Evolutionary conservation across 495 filamentous ascomycete species (phyloP).

Genomic region (Penicillium crystallinum): DNA sequence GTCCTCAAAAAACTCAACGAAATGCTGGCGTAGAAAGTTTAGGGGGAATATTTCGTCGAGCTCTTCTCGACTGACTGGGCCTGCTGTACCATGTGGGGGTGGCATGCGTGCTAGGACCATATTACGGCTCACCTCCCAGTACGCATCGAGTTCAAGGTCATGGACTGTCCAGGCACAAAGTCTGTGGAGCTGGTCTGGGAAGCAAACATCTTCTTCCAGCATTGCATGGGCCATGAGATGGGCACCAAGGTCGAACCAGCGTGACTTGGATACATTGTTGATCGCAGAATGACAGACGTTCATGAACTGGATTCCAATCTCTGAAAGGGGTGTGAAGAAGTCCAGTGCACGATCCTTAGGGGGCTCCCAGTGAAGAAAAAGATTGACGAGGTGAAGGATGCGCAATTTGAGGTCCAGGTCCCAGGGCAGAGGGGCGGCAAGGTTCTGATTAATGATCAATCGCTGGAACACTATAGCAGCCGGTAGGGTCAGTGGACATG

Average conservation of each 20-base stretch:
- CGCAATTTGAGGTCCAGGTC: conserved; percentile 29
- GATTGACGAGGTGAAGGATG: conserved; percentile 16
- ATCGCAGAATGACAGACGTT: conserved; percentile 37
- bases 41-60: conserved; percentile 7
- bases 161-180: conserved; percentile 26
- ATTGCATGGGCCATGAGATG: conserved; percentile 48
- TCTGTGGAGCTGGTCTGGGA: conserved; percentile 19
- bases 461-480: neutral
- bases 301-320: conserved; percentile 45
- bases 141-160: neutral
- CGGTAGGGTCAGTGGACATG: neutral
- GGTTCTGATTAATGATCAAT: neutral
- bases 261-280: conserved; percentile 13
- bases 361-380: conserved; percentile 9
- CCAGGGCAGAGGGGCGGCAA: conserved; percentile 6
- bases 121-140: conserved; percentile 11
- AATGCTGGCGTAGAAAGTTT: neutral
- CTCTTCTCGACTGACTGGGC: conserved; percentile 1
- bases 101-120: conserved; percentile 14
- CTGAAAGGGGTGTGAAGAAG: conserved; percentile 24
- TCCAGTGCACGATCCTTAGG: neutral
- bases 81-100: conserved; percentile 2
- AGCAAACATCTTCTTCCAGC: conserved; percentile 37
- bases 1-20: conserved; percentile 19
- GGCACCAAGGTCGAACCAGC: conserved; percentile 42